Conservation (phyloP, 1,139 yeast species). For the Debaryomycetaceae sp. region DNA sequence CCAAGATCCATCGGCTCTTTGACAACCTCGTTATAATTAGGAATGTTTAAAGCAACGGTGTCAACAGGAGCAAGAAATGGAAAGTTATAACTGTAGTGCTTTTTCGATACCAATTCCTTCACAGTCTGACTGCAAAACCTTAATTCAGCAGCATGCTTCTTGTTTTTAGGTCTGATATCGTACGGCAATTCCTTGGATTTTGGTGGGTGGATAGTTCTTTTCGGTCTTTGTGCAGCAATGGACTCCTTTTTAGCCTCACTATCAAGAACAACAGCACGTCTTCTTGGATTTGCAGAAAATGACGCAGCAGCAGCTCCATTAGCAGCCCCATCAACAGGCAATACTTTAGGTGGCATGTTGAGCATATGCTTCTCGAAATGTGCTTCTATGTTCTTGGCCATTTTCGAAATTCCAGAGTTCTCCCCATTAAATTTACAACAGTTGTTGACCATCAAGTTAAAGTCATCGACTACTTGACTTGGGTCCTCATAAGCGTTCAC, state of each 20-base stretch:
- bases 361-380: conserved; percentile 92
- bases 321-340: conserved; percentile 50
- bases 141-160: conserved; percentile 87
- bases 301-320: conserved; percentile 27
- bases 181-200: conserved; percentile 91
- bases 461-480: conserved; percentile 70
- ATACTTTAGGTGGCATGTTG: conserved; percentile 82
- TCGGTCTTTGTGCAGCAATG: conserved; percentile 66
- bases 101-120: conserved; percentile 79
- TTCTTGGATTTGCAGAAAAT: conserved; percentile 32
- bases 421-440: conserved; percentile 85
- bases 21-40: conserved; percentile 79
- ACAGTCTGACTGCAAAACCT: conserved; percentile 80
- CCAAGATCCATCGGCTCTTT: conserved; percentile 95
- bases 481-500: conserved; percentile 70
- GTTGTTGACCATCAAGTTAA: conserved; percentile 79
- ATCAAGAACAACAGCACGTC: conserved; percentile 56
- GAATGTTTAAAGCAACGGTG: conserved; percentile 89
- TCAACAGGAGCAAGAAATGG: conserved; percentile 95
- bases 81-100: conserved; percentile 78
- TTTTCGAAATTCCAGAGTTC: conserved; percentile 76
- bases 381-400: conserved; percentile 88
- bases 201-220: conserved; percentile 96
- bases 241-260: conserved; percentile 44
- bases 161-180: conserved; percentile 85